Base-by-base conservation (phyloP, 1,284 basidiomycete genomes). In the Sporisorium exsertum region DNA sequence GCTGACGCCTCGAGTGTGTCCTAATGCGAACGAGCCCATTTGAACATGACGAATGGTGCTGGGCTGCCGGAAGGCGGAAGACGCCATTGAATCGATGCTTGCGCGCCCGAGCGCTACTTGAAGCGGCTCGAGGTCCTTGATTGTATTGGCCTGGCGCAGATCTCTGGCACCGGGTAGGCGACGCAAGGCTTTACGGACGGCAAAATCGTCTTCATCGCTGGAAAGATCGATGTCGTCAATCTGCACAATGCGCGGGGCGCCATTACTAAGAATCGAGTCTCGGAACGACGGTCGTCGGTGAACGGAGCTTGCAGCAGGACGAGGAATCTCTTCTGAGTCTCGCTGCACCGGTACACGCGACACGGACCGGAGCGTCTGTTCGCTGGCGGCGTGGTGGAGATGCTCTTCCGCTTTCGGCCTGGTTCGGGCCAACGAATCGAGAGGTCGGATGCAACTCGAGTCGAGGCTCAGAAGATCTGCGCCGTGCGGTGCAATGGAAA, bases 181-280 rank as follows among this genome's bases (percentile, higher is more conserved):
- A 5, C 81, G 61, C n/a, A 83, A 53, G 5, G 81, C 81, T 51
- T 78, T 66, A 2, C 79, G 60, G 18, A 83, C 81, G 1, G 73
- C 79, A 26, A 73, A 81, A 53, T 82, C 81, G 51, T 83, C 81
- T 24, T 83, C 81, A 43, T 83, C 80, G 70, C 81, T 82, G n/a
- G 81, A 83, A 3, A 82, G 67, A 43, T 83, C 81, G 15, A 83
- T 79, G 53, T 83, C 81, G 51, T 83, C 81, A 32, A 83, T 78
- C 59, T 83, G 81, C 10, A 83, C 81, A 26, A 83, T 77, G n/a
- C 76, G 76, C 2, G 79, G 77, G 5, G 66, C 72, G 13, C 58
- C 67, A 18, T 67, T 60, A 58, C 66, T 70, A 46, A 70, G 55
- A 27, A 65, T 29, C 18, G 66, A 66, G 47, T 63, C 62, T 18